phyloP scores from a whole-genome alignment of 2,329 filamentous ascomycete species.

The Ceratocystis colombiana region DNA sequence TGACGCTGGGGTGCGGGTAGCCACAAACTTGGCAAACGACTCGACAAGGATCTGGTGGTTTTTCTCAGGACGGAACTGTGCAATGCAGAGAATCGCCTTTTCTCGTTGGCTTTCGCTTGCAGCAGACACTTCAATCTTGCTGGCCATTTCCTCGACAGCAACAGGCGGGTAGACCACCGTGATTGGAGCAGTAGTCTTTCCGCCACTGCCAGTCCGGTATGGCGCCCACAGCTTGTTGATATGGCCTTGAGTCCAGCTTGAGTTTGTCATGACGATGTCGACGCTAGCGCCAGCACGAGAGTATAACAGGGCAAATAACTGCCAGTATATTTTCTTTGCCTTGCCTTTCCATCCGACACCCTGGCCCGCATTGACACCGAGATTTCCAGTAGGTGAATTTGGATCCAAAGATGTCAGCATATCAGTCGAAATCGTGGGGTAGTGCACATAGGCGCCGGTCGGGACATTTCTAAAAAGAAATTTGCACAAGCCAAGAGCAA shows the following conservation, averaged over 20 bases:
- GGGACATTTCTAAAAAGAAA: constrained; percentile 70
- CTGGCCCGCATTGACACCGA: constrained; percentile 73
- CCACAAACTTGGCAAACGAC: constrained; percentile 69
- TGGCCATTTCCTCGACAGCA: constrained; percentile 73
- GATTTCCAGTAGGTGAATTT: constrained; percentile 44
- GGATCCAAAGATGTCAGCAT: constrained; percentile 81
- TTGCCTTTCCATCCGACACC: constrained; percentile 61
- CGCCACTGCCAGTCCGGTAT: constrained; percentile 35
- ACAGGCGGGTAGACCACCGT: constrained; percentile 84
- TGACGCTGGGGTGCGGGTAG: constrained; percentile 42
- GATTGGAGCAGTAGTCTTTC: constrained; percentile 44
- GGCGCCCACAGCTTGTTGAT: constrained; percentile 70
- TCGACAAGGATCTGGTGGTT: constrained; percentile 81
- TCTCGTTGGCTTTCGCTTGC: constrained; percentile 60
- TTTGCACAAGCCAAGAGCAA: constrained; percentile 72
- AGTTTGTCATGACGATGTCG: constrained; percentile 96
- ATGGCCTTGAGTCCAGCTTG: constrained; percentile 81
- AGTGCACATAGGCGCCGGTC: constrained; percentile 91
- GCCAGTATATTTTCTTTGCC: constrained; percentile 76
- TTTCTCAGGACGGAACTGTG: constrained; percentile 95
- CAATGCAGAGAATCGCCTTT: constrained; percentile 76
- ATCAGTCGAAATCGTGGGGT: constrained; percentile 95
- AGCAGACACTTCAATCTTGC: constrained; percentile 59
- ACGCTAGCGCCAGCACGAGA: constrained; percentile 70
- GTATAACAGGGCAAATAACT: constrained; percentile 72